Base-by-base conservation (phyloP, 768 basidiomycete genomes). In the Tricholoma sp. region DNA sequence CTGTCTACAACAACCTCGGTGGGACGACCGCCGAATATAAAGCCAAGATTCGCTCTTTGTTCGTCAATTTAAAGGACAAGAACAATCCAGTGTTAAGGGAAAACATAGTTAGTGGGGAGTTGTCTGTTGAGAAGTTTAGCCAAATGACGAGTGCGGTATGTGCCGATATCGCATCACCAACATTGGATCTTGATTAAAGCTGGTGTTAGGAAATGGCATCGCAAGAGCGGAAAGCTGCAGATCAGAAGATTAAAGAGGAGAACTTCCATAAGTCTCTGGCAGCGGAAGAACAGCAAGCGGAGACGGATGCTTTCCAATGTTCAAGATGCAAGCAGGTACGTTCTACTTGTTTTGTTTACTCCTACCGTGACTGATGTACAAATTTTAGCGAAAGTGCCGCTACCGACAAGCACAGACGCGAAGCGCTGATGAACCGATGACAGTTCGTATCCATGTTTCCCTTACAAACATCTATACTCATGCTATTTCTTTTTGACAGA, bases 401-500 rank as follows among this genome's bases (percentile, higher is more conserved):
- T 98, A 97, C 66, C 88, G 92, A 63, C 94, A 98, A 76, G 92
- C 93, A 64, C 97, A 99, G 70, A 99, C 97, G 7, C 83, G 97
- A 55, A 94, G 91, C 67, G 96, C 97, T 7, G 97, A 98, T 75
- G 97, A 98, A 74, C 95, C 96, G 21, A 98, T 98, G 95, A 98
- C 96, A 2, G 89, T 91, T 69, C 67, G 87, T 79, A 18, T 21
- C 46, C 2, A 46, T 60, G 31, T 35, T 46, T 9, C 27, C 16
- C 12, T 14, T 16, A 27, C 6, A 7, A 29, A 18, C 14, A 27
- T 31, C 1, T 29, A 31, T 18, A 50, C 29, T 18, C 6, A 50
- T 18, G 16, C 9, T 29, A 7, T 18, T 19, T 14, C 29, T 9
- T 6, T 53, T 9, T 53, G 41, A 3, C 55, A 91, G 87, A 95